A percentile compares a stretch with the other conserved stretches of the same genome.
These are phyloP conservation scores for Eremothecium gossypii DNA, from an alignment of 1,139 yeast species.

Conservation along the genomic window DNA sequence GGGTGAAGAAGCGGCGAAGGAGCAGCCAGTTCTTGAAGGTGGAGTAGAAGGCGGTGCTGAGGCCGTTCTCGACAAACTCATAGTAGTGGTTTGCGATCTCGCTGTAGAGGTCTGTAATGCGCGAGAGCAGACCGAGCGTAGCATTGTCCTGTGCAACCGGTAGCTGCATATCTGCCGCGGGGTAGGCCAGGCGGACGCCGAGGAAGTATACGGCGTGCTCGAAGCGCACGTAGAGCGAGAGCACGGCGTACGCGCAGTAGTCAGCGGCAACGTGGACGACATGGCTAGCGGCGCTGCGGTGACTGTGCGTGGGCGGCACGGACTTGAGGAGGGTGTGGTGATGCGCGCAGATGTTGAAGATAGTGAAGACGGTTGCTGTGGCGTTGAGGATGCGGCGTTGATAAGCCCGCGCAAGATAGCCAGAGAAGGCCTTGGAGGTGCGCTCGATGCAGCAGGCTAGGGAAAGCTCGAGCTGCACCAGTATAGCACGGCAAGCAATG, in stretches of 20 bases:
- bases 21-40: neutral
- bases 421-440: neutral
- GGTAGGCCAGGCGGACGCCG: neutral
- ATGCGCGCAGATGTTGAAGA: neutral
- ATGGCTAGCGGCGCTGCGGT: neutral
- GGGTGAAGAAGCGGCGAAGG: neutral
- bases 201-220: constrained; percentile 2
- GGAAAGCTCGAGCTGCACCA: constrained; percentile 1
- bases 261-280: neutral
- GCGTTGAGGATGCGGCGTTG: neutral
- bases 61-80: neutral
- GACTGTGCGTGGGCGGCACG: no score
- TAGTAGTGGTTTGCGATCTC: neutral
- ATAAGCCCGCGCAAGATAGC: neutral
- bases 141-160: neutral
- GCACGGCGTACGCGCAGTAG: neutral
- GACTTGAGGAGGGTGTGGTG: neutral
- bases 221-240: neutral
- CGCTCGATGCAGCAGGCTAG: neutral
- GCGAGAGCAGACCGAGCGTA: neutral
- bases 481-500: neutral
- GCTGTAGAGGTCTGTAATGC: neutral
- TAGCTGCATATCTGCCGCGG: neutral
- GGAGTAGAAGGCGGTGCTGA: neutral
- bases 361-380: neutral